Conservation (phyloP, 2,329 filamentous ascomycete species). For the Verticillium tricorpus region DNA sequence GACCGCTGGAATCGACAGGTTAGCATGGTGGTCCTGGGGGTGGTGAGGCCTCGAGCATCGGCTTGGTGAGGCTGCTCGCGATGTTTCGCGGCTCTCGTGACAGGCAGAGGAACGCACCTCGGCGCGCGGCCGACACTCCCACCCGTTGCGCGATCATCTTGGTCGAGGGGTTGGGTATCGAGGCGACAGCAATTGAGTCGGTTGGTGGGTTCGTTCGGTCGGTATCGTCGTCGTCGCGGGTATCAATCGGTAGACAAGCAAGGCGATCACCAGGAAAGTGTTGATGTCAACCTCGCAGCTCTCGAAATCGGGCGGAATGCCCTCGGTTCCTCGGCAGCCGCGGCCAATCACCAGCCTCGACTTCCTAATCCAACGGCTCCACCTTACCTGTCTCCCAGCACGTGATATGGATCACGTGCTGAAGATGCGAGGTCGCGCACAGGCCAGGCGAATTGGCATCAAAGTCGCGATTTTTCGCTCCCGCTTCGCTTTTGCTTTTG, state of each 20-base stretch:
- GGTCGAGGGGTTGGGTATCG: constrained; percentile 1
- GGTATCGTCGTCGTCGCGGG: neutral
- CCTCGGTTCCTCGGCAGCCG: constrained; percentile 40
- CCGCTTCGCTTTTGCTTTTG: constrained; percentile 2
- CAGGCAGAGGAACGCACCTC: constrained; percentile 38
- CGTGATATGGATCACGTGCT: neutral
- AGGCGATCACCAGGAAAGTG: constrained; percentile 5
- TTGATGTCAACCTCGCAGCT: constrained; percentile 10
- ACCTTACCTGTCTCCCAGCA: neutral
- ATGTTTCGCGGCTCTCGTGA: neutral
- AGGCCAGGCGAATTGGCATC: neutral
- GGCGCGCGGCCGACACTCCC: constrained; percentile 54
- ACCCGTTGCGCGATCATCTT: constrained; percentile 54
- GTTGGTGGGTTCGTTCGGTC: neutral
- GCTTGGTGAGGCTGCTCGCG: neutral
- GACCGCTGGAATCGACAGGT: constrained; percentile 19
- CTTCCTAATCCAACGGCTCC: constrained; percentile 28
- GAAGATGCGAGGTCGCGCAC: neutral
- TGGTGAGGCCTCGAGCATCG: too few species aligned
- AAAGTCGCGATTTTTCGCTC: constrained; percentile 1
- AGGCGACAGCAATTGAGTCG: neutral
- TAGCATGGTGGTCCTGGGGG: constrained; percentile 2
- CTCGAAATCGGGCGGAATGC: constrained; percentile 6
- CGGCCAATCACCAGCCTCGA: constrained; percentile 31
- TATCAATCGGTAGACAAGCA: neutral